Conservation (phyloP, 2,329 filamentous ascomycete genomes). For the Stagonosporopsis tanaceti region DNA sequence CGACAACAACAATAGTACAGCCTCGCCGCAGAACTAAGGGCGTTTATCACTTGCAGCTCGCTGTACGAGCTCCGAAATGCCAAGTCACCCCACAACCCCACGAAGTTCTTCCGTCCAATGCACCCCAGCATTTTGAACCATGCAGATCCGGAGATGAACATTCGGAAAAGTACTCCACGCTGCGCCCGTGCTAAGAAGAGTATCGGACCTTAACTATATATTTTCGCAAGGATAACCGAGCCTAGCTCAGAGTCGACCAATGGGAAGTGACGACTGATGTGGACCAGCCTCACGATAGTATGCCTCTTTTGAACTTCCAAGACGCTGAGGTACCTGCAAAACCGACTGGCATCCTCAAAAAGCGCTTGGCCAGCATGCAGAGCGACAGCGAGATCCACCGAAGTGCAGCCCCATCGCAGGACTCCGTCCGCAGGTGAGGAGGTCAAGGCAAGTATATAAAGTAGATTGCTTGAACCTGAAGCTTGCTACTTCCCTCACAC, state of each 20-base stretch:
- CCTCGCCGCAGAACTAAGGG: background rate
- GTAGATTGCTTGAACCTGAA: background rate
- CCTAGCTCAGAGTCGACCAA: background rate
- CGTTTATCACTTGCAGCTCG: background rate
- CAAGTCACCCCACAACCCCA: constrained; percentile 12
- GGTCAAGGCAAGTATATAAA: background rate
- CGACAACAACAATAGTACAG: background rate
- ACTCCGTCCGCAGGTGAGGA: background rate
- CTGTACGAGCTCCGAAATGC: constrained; percentile 6
- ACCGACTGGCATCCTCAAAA: background rate
- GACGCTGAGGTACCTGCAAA: background rate
- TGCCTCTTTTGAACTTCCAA: constrained; percentile 2
- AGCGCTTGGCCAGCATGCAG: constrained; percentile 7
- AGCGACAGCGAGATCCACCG: constrained; percentile 2
- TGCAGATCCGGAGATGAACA: constrained; percentile 2
- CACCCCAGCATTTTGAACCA: background rate
- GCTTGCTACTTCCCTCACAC: background rate
- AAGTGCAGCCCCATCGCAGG: background rate
- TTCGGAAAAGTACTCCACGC: constrained; percentile 14
- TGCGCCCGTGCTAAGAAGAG: background rate
- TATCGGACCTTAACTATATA: background rate
- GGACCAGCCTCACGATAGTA: constrained; percentile 4
- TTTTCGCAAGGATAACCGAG: background rate
- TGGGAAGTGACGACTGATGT: background rate
- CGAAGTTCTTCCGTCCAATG: constrained; percentile 16